These are phyloP conservation scores for Patellifolia procumbens DNA, from an alignment of 179 eudicot genomes.

Conservation along the genomic window DNA sequence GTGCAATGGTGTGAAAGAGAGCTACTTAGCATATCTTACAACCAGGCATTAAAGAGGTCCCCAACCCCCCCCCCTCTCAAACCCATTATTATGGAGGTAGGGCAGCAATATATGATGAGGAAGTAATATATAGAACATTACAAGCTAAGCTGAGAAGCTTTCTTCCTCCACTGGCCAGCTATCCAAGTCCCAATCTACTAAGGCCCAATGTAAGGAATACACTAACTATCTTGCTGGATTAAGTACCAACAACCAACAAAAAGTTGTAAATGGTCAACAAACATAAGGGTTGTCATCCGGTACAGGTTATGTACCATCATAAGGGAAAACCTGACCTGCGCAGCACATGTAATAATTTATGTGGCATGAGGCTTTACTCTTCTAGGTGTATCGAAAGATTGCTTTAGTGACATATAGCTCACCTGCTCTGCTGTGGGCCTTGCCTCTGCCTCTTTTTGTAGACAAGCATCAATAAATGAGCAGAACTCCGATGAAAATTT, in stretches of 20 bases:
- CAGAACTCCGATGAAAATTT: slow-evolving; percentile 86
- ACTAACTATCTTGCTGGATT: not conserved
- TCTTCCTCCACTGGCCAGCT: not conserved
- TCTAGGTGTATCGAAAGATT: not conserved
- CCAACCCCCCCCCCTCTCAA: too few relatives aligned
- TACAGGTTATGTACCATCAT: not conserved
- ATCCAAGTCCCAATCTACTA: not conserved
- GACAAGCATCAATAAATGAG: slow-evolving; percentile 84
- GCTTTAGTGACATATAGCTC: slow-evolving; percentile 17
- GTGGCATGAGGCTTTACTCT: too few relatives aligned
- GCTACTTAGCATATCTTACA: not conserved
- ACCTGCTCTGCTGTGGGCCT: slow-evolving; percentile 98
- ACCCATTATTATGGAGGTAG: not conserved
- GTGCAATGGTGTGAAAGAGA: not conserved
- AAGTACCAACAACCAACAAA: not conserved
- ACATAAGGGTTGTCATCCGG: not conserved
- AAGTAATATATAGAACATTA: not conserved
- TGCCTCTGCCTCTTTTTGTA: slow-evolving; percentile 75
- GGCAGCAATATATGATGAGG: not conserved
- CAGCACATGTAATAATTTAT: not conserved
- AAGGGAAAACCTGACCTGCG: not conserved
- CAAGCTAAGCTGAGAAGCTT: not conserved
- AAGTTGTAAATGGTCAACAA: not conserved
- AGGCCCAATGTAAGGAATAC: not conserved
- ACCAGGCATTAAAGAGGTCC: not conserved